Conservation (phyloP, 1,139 yeast genomes). For the Candida tetrigidarum region DNA sequence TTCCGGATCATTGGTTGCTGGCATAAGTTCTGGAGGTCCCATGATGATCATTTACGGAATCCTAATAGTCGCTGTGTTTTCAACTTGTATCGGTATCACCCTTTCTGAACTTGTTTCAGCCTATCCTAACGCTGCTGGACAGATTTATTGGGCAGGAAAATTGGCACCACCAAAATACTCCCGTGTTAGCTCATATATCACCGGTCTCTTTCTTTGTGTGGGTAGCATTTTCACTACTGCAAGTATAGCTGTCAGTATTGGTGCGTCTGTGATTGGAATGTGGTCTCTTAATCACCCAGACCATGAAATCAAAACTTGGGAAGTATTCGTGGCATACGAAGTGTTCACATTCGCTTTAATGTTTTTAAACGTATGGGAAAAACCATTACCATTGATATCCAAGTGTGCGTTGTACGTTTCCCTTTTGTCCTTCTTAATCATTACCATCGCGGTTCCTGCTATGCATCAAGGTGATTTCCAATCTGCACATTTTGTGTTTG, state of each 20-base stretch:
- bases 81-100: constrained; percentile 41
- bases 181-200: constrained; percentile 49
- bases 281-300: constrained; percentile 50
- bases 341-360: constrained; percentile 42
- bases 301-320: constrained; percentile 55
- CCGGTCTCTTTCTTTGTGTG: constrained; percentile 60
- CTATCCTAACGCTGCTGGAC: constrained; percentile 70
- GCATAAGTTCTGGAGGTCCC: constrained; percentile 70
- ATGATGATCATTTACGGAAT: constrained; percentile 69
- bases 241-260: constrained; percentile 52
- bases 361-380: constrained; percentile 61
- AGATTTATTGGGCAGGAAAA: constrained; percentile 62
- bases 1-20: constrained; percentile 38
- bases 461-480: constrained; percentile 56
- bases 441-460: constrained; percentile 59
- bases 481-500: constrained; percentile 62
- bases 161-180: constrained; percentile 55
- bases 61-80: constrained; percentile 55
- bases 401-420: constrained; percentile 58
- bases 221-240: constrained; percentile 63
- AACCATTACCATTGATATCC: constrained; percentile 57
- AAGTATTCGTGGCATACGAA: constrained; percentile 57
- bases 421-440: constrained; percentile 53
- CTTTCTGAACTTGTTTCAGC: constrained; percentile 55
- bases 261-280: constrained; percentile 56